Base-by-base conservation (phyloP, 306 rosid genomes). In the Bauhinia variegata region DNA sequence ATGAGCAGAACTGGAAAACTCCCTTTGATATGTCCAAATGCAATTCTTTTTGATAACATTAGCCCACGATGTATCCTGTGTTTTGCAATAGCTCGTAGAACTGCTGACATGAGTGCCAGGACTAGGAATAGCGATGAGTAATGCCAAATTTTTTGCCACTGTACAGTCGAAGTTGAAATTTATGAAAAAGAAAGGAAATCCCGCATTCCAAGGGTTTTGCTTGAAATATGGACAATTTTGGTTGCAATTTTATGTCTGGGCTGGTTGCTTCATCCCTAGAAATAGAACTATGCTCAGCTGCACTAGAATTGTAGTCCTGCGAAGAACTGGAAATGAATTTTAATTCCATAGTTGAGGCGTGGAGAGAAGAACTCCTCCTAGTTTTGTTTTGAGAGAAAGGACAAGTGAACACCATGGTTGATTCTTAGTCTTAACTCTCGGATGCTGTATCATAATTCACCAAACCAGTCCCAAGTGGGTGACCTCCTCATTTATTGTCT, bases 51-150 rank as follows among this genome's bases (percentile, higher is more conserved):
- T 39, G 75, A 50, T 58, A n/a, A 23, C 64, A 58, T 54, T 58
- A 60, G 69, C 68, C 63, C 50, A 59, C 68, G 44, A 37, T 70
- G 79, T 60, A 59, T 34, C 54, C 58, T 63, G 60, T 13, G 3
- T 31, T 63, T 52, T 23, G 36, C 5, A 65, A 62, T 32, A 48
- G 41, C 33, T 71, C 30, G 31, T 34, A 54, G 13, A 12, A 54
- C 64, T 79, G 55, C 78, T 65, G 82, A 65, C 74, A 65, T 31
- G 78, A 75, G 42, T 34, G 60, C 52, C 67, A 78, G 75, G 76
- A 50, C 72, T 62, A 36, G 74, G 50, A 53, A 44, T 19, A 39
- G 19, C 23, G 66, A 56, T 47, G 53, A 53, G 57, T 59, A 12
- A 52, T 48, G 49, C 11, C 54, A 68, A 62, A 55, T 31, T 68